phyloP scores from a whole-genome alignment of 352 stramenopile species.

The Phytophthora parvispora region DNA sequence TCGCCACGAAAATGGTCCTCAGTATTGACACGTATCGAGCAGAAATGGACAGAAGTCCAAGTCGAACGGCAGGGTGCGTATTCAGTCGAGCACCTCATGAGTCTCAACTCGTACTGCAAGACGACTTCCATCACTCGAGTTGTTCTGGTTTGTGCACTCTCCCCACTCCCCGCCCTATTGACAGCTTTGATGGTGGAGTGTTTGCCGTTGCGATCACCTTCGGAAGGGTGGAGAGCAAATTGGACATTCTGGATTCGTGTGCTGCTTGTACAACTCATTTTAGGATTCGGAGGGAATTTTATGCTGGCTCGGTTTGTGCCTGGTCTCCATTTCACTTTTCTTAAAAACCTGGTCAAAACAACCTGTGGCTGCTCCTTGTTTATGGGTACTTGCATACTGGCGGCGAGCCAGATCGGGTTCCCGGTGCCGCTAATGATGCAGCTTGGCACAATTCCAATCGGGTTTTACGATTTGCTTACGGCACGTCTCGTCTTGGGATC shows the following conservation, averaged over 20 bases:
- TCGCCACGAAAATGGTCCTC: too few species aligned
- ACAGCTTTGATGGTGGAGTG: neutral
- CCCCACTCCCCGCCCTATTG: slow-evolving; percentile 1
- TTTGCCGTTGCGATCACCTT: neutral
- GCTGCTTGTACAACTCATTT: neutral
- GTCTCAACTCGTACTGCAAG: slow-evolving; percentile 9
- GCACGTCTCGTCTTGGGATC: neutral
- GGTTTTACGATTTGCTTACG: neutral
- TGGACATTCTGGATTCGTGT: neutral
- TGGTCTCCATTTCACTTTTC: neutral
- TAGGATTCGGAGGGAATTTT: neutral
- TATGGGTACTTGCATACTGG: neutral
- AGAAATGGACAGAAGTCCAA: slow-evolving; percentile 10
- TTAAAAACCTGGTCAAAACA: too few species aligned
- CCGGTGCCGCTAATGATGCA: slow-evolving; percentile 13
- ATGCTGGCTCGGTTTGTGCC: neutral
- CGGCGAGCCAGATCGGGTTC: neutral
- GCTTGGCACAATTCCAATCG: neutral
- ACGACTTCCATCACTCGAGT: slow-evolving; percentile 1
- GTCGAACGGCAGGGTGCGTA: slow-evolving; percentile 13
- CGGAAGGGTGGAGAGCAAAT: neutral
- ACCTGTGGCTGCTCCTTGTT: neutral
- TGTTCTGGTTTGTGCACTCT: slow-evolving; percentile 1
- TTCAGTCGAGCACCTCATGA: slow-evolving; percentile 13
- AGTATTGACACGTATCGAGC: neutral